Evolutionary conservation across 108 stramenopile genomes (phyloP), one percentile per base, ranked within the genome.

Genomic region (Ochromonas danica): DNA sequence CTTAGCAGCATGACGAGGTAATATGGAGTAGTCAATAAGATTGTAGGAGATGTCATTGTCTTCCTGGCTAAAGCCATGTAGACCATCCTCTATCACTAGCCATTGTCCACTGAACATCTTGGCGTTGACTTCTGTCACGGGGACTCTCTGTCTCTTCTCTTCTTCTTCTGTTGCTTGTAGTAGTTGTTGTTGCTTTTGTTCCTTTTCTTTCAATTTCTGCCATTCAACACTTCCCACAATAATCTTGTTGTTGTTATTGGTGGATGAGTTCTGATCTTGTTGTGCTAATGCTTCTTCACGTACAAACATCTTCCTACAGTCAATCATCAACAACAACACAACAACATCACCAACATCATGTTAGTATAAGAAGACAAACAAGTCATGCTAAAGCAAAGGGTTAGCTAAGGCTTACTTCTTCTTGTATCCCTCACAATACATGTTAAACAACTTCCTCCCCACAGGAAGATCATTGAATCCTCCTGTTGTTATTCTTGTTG

Each of bases 401-500:
- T 22, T 10, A 22, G 10, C 10, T 10, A 10, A 22, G 17, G 22
- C 17, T 31, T 70, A 31, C 14, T 31, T 14, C 67, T 70, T 22
- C 22, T 22, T 10, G 14, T 70, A 22, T 10, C 67, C 67, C 14
- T 17, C 36, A 17, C 36, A 40, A 22, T 70, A 70, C 36, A 31
- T 31, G 67, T 70, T 70, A 31, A 70, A 70, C 14, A 70, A 31
- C 14, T 31, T 14, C 36, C 14, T 70, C 17, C 67, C 67, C 36
- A 70, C 22, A 10, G 67, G 17, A 10, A 70, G 39, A 70, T 70
- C 67, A 31, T 70, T 22, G 36, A 70, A 40, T n/a, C n/a, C n/a
- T n/a, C n/a, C n/a, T n/a, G n/a, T n/a, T 10, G 33, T 14, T 22
- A 31, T 10, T 14, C 67, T 10, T 31, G 17, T 10, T 17, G 17